Conservation (phyloP, 2,329 filamentous ascomycete species). For the Aspergillus sclerotialis region DNA sequence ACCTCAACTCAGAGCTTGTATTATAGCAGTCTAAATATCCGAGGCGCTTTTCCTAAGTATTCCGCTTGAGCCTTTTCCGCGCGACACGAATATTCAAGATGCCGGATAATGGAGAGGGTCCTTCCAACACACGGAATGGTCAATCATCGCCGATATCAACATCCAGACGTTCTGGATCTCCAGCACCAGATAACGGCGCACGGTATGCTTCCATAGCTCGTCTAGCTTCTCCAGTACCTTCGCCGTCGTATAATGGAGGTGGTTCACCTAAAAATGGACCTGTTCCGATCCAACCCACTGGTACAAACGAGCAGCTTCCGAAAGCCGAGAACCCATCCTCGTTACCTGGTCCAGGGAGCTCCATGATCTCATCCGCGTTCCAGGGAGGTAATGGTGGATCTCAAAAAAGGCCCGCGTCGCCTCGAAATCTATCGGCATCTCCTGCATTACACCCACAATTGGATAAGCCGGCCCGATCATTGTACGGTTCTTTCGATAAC, state of each 20-base stretch:
- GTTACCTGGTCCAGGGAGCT: slow-evolving; percentile 70
- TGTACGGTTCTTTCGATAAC: slow-evolving; percentile 80
- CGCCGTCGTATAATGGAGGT: slow-evolving; percentile 22
- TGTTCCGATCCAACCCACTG: slow-evolving; percentile 32
- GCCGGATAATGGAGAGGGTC: slow-evolving; percentile 31
- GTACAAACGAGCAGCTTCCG: slow-evolving; percentile 56
- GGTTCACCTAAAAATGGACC: slow-evolving; percentile 36
- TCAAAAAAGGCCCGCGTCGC: slow-evolving; percentile 35
- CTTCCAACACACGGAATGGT: slow-evolving; percentile 22
- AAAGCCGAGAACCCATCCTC: slow-evolving; percentile 54
- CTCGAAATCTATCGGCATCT: slow-evolving; percentile 50
- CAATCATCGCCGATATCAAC: slow-evolving; percentile 26
- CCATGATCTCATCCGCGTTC: slow-evolving; percentile 81
- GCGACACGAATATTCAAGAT: slow-evolving; percentile 12
- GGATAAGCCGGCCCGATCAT: slow-evolving; percentile 54
- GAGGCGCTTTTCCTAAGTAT: too few species aligned
- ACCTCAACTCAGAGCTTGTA: too few species aligned
- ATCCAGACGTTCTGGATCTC: slow-evolving; percentile 28
- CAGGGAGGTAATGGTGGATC: slow-evolving; percentile 61
- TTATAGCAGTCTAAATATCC: too few species aligned
- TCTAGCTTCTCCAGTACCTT: slow-evolving; percentile 51
- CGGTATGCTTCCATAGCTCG: slow-evolving; percentile 49
- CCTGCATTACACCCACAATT: slow-evolving; percentile 46
- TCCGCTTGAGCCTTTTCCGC: neutral
- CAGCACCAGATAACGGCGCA: slow-evolving; percentile 35